Evolutionary conservation across 306 rosid species (phyloP).

Genomic region (Datisca glomerata): DNA sequence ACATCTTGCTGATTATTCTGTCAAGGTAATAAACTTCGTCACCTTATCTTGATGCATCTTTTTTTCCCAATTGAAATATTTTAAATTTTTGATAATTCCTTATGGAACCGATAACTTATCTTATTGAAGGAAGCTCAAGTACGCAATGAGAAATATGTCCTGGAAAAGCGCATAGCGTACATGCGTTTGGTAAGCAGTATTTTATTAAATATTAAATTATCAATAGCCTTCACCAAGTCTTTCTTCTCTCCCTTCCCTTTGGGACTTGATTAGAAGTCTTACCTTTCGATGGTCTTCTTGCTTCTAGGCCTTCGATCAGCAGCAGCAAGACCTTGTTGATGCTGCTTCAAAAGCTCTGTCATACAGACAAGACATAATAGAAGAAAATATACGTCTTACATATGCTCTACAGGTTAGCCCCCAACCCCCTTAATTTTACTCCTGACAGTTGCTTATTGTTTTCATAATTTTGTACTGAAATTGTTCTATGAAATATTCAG

Average conservation of each 20-base stretch:
- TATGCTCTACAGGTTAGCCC: conserved; percentile 15
- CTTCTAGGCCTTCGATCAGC: conserved; percentile 38
- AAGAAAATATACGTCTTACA: conserved; percentile 84
- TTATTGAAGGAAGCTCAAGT: conserved; percentile 51
- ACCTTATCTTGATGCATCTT: conserved; percentile 6
- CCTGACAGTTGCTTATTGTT: conserved; percentile 2
- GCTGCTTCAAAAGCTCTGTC: conserved; percentile 36
- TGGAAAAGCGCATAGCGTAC: conserved; percentile 93
- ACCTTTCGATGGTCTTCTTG: neutral
- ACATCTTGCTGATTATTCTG: conserved; percentile 77
- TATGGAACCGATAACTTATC: conserved; percentile 1
- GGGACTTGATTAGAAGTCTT: conserved; percentile 1
- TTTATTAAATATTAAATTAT: conserved; percentile 2
- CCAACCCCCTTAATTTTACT: neutral
- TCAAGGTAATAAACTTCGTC: conserved; percentile 41
- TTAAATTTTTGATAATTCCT: neutral
- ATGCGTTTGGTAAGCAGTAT: conserved; percentile 65
- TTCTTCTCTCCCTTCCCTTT: conserved; percentile 1
- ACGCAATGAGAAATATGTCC: conserved; percentile 64
- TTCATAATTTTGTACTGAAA: neutral
- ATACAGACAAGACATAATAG: conserved; percentile 81
- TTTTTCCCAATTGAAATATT: neutral
- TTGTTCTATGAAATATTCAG: neutral
- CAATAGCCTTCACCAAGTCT: conserved; percentile 1
- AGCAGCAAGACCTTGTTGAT: conserved; percentile 43